Evolutionary conservation across 352 stramenopile genomes (phyloP).

Genomic region (Albugo candida): DNA sequence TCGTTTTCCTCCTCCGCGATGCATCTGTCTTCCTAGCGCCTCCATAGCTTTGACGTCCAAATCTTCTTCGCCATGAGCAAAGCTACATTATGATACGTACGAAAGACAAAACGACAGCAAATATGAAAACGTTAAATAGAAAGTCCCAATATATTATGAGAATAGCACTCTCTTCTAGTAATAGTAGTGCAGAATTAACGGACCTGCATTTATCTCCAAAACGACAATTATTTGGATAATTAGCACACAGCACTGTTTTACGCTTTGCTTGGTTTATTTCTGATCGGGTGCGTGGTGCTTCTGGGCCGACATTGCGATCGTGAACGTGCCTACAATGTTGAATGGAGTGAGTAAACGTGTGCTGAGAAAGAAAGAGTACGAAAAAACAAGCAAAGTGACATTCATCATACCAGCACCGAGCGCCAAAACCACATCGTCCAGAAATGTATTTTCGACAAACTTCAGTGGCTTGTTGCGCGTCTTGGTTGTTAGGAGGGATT

Average conservation of each 20-base stretch:
- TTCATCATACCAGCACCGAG: constrained; percentile 56
- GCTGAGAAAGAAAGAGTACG: constrained; percentile 3
- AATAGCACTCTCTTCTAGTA: constrained; percentile 12
- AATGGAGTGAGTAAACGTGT: not conserved
- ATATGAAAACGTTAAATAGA: constrained; percentile 10
- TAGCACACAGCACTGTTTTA: constrained; percentile 64
- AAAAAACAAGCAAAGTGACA: constrained; percentile 2
- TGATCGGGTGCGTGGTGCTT: constrained; percentile 4
- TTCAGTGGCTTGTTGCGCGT: constrained; percentile 21
- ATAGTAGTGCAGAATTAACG: constrained; percentile 2
- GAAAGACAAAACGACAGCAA: constrained; percentile 1
- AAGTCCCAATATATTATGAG: constrained; percentile 10
- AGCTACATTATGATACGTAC: constrained; percentile 18
- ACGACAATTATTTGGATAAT: constrained; percentile 56
- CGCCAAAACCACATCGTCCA: constrained; percentile 51
- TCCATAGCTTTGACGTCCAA: constrained; percentile 13
- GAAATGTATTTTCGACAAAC: constrained; percentile 57
- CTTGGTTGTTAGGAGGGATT: constrained; percentile 11
- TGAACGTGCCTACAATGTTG: not conserved
- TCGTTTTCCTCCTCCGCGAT: no score
- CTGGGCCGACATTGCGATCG: not conserved
- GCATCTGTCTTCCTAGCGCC: not conserved
- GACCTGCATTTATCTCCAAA: constrained; percentile 77
- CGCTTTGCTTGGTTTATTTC: constrained; percentile 28
- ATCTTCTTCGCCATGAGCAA: constrained; percentile 63